These are phyloP conservation scores for Fragaria iinumae DNA, from an alignment of 306 rosid genomes.

Conservation along the genomic window DNA sequence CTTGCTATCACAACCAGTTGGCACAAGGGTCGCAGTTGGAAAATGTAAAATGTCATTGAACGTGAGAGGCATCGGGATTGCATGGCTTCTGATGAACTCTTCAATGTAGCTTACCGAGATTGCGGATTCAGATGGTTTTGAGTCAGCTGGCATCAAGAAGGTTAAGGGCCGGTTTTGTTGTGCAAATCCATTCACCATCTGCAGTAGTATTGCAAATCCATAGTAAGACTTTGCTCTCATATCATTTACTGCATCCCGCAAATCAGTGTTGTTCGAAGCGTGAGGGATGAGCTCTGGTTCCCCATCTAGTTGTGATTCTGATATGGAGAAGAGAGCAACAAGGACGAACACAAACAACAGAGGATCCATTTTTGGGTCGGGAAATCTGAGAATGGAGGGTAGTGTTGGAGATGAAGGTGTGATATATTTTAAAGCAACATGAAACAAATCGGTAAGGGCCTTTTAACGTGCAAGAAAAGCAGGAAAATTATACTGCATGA, in stretches of 20 bases:
- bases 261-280: constrained; percentile 35
- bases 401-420: background rate
- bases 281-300: constrained; percentile 10
- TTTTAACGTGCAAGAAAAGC: background rate
- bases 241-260: constrained; percentile 40
- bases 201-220: constrained; percentile 60
- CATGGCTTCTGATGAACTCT: constrained; percentile 41
- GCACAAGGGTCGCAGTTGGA: constrained; percentile 59
- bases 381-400: background rate
- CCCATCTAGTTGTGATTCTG: constrained; percentile 24
- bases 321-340: constrained; percentile 26
- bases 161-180: constrained; percentile 39
- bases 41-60: constrained; percentile 50
- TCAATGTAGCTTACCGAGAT: constrained; percentile 31
- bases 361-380: constrained; percentile 23
- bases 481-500: background rate
- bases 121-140: constrained; percentile 35
- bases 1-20: constrained; percentile 33
- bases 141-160: constrained; percentile 53
- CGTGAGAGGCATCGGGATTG: constrained; percentile 43
- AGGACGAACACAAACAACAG: constrained; percentile 20
- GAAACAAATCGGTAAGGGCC: background rate
- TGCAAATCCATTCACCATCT: constrained; percentile 47
- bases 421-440: background rate
- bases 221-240: constrained; percentile 48